phyloP scores from a whole-genome alignment of 257 asterid genomes.

The Coffea eugenioides region DNA sequence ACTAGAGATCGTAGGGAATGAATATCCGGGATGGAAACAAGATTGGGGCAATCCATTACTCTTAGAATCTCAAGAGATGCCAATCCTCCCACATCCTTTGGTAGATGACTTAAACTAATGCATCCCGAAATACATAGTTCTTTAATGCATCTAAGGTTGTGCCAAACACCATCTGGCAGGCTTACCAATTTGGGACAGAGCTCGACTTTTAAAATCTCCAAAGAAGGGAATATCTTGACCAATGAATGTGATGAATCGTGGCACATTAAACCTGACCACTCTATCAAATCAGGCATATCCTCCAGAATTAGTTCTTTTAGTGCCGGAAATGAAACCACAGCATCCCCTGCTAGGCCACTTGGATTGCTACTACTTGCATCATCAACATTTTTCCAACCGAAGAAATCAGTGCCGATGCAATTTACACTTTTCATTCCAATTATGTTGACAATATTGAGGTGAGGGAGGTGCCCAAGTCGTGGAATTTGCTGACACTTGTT shows the following conservation, averaged over 20 bases:
- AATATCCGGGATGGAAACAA: too few species aligned
- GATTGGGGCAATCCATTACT: too few species aligned
- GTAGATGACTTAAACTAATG: background rate
- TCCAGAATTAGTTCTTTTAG: background rate
- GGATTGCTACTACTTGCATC: background rate
- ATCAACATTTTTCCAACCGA: background rate
- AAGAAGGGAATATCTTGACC: background rate
- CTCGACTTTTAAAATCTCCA: constrained; percentile 1
- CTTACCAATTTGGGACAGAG: background rate
- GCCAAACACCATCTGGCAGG: background rate
- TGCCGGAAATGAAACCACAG: background rate
- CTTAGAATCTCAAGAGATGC: too few species aligned
- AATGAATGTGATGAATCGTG: background rate
- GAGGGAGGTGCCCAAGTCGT: constrained; percentile 3
- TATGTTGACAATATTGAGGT: background rate
- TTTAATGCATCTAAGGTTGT: background rate
- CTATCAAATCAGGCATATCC: background rate
- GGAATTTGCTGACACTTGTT: background rate
- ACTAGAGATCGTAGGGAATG: too few species aligned
- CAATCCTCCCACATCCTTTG: too few species aligned
- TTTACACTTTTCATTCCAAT: background rate
- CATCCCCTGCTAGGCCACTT: background rate
- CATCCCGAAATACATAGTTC: background rate
- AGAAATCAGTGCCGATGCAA: background rate
- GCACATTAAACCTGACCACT: background rate